Evolutionary conservation across 164 flowering plant species (phyloP).

Genomic region (Magnolia sinica): DNA sequence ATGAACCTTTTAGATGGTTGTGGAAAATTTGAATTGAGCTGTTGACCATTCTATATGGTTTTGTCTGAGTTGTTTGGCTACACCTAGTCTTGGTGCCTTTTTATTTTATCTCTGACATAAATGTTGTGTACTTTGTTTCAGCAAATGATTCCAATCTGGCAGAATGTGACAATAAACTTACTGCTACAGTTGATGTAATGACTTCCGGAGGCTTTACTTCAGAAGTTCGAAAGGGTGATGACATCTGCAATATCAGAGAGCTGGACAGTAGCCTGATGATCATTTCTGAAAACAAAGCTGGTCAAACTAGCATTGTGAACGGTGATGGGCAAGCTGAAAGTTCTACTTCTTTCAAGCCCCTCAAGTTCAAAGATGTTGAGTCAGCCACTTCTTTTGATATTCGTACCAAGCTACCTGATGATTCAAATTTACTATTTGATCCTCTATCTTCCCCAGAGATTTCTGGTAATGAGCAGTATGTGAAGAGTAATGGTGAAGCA

Average conservation of each 20-base stretch:
- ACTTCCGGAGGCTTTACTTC: background rate
- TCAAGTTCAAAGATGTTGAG: conserved; percentile 19
- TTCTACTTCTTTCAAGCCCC: background rate
- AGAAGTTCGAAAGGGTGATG: conserved; percentile 1
- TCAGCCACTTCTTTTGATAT: conserved; percentile 23
- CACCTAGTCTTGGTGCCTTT: background rate
- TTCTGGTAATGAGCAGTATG: conserved; percentile 19
- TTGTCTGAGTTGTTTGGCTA: conserved; percentile 17
- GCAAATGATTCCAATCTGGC: background rate
- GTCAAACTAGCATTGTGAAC: background rate
- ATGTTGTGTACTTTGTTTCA: background rate
- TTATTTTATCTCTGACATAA: conserved; percentile 1
- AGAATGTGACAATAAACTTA: background rate
- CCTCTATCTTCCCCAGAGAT: conserved; percentile 26
- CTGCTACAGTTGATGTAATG: background rate
- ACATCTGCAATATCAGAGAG: conserved; percentile 11
- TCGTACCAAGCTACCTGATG: conserved; percentile 36
- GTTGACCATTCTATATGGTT: background rate
- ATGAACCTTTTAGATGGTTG: conserved; percentile 21
- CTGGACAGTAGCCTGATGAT: conserved; percentile 10
- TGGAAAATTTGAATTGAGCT: background rate
- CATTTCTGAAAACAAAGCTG: background rate
- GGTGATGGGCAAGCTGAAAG: background rate
- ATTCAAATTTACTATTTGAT: conserved; percentile 35
- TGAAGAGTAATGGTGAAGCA: conserved; percentile 18